These are phyloP conservation scores for Penicillium taxi DNA, from an alignment of 495 filamentous ascomycete genomes.

Conservation along the genomic window DNA sequence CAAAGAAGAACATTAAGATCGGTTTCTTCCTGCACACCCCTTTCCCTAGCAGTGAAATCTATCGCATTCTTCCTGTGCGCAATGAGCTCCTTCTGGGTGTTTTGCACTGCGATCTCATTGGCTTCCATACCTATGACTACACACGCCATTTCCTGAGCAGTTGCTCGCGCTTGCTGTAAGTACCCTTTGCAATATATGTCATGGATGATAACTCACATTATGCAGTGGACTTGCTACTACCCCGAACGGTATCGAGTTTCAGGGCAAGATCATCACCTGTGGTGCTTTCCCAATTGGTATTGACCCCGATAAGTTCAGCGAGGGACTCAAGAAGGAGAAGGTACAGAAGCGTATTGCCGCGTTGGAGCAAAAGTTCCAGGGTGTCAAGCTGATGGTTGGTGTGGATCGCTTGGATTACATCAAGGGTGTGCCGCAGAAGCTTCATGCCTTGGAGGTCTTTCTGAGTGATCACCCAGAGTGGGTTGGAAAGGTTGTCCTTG, in stretches of 20 bases:
- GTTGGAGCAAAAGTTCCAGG: conserved; percentile 84
- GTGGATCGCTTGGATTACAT: conserved; percentile 96
- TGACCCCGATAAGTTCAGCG: conserved; percentile 89
- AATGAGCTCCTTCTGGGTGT: conserved; percentile 80
- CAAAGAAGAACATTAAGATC: conserved; percentile 82
- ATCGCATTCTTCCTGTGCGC: conserved; percentile 85
- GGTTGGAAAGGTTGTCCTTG: conserved; percentile 95
- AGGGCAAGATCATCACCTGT: conserved; percentile 74
- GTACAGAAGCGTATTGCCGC: conserved; percentile 82
- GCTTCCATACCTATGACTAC: conserved; percentile 97
- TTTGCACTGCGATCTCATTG: conserved; percentile 84
- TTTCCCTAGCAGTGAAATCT: conserved; percentile 96
- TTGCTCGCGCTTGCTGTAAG: conserved; percentile 82
- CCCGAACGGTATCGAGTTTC: conserved; percentile 81
- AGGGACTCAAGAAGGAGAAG: conserved; percentile 73
- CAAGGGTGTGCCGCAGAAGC: conserved; percentile 94
- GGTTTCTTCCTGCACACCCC: conserved; percentile 97
- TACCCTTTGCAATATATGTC: no score
- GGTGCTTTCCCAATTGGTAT: conserved; percentile 97
- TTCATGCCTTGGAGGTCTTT: conserved; percentile 93
- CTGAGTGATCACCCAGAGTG: conserved; percentile 94
- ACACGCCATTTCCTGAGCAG: conserved; percentile 89
- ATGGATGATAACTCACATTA: not conserved
- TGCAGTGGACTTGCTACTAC: conserved; percentile 65
- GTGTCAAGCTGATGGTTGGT: conserved; percentile 92